Base-by-base conservation (phyloP, 345 rosid species). In the Salix exigua region DNA sequence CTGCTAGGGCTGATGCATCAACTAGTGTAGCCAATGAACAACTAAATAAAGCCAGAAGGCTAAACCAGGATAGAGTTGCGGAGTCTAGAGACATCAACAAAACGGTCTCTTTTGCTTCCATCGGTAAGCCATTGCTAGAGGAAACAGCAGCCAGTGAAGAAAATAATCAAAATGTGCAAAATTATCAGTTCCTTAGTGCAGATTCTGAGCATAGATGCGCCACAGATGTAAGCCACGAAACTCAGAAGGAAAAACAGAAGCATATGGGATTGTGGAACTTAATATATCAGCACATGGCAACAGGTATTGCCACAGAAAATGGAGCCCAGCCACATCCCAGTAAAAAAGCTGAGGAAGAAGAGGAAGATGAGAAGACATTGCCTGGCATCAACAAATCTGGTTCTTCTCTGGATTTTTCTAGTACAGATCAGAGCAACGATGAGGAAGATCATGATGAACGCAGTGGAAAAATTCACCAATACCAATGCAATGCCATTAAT, bases 201-300 rank as follows among this genome's bases (percentile, higher is more conserved):
- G 85, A 73, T 65, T 51, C 78, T 42, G 73, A 53, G 72, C 44
- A 73, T 42, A 71, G 78, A 67, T 26, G 23, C 12, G 74, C 65
- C 26, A 42, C 30, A 37, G 72, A 81, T 61, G 77, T 17, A 71
- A 65, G 80, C 46, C 60, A 60, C 38, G 53, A 80, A 74, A 76
- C 81, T 7, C 77, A 82, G 51, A 72, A 63, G 77, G 92, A 84
- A 84, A 86, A 87, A 80, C 88, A 78, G 70, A 90, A 85, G 75
- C 85, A 85, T 69, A 80, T 75, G 25, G 85, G 85, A 65, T 60
- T 96, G 78, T 96, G 99, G 98, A 73, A 82, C 78, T 78, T 93
- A 74, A 84, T 96, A 75, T 90, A 93, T 77, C 88, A 79, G 82
- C 90, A 91, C 71, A 89, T 96, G 96, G 96, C 77, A 75, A 82